Evolutionary conservation across 257 asterid genomes (phyloP).

Genomic region (Salvia splendens): DNA sequence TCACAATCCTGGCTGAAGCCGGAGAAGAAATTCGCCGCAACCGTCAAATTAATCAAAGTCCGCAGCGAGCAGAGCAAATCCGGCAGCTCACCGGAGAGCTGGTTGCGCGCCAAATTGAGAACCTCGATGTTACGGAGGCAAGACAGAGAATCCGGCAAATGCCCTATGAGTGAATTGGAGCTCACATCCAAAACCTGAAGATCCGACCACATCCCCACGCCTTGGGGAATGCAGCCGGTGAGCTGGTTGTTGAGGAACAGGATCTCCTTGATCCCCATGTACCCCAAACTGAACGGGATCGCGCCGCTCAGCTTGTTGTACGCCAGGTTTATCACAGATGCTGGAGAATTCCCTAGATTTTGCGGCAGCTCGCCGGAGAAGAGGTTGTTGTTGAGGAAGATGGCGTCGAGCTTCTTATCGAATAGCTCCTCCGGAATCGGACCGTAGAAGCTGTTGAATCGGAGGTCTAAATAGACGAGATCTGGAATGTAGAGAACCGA

Average conservation of each 20-base stretch:
- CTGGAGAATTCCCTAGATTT: conserved; percentile 80
- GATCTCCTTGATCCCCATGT: conserved; percentile 72
- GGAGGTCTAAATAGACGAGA: conserved; percentile 72
- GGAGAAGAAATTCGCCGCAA: conserved; percentile 75
- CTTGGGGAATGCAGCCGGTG: conserved; percentile 86
- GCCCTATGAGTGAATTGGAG: conserved; percentile 65
- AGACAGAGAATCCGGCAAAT: conserved; percentile 72
- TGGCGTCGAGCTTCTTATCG: conserved; percentile 70
- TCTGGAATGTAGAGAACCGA: conserved; percentile 48
- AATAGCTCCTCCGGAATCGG: conserved; percentile 69
- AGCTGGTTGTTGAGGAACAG: conserved; percentile 72
- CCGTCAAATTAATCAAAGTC: conserved; percentile 59
- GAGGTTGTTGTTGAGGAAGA: conserved; percentile 70
- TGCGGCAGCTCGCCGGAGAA: conserved; percentile 64
- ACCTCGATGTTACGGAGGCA: conserved; percentile 70
- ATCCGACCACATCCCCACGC: conserved; percentile 78
- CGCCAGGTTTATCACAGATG: conserved; percentile 80
- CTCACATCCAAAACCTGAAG: conserved; percentile 78
- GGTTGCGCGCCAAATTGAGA: conserved; percentile 68
- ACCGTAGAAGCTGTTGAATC: conserved; percentile 73
- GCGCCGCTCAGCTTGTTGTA: conserved; percentile 64
- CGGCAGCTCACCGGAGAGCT: conserved; percentile 68
- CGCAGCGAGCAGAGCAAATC: conserved; percentile 67
- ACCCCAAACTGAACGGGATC: conserved; percentile 72
- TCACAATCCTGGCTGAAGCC: conserved; percentile 69